A percentile compares a stretch with the other conserved stretches of the same genome.
Evolutionary conservation across 352 stramenopile genomes (phyloP).

Genomic region (Globisporangium canariense): DNA sequence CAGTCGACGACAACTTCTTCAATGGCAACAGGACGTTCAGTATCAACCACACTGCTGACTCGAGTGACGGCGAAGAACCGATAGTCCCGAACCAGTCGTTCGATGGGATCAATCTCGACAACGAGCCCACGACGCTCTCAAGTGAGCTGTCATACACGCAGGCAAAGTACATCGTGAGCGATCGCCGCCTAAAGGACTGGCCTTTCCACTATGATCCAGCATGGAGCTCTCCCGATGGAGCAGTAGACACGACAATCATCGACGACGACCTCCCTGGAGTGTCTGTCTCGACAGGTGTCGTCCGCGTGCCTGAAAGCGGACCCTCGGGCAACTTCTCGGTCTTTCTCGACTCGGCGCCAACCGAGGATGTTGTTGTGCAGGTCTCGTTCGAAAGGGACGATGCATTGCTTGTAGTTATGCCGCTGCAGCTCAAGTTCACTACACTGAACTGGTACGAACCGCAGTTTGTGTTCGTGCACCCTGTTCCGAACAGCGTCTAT

Average conservation of each 20-base stretch:
- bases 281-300: slow-evolving; percentile 37
- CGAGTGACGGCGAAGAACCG: slow-evolving; percentile 22
- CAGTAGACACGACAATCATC: slow-evolving; percentile 31
- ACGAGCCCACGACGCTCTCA: slow-evolving; percentile 20
- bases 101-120: slow-evolving; percentile 17
- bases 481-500: slow-evolving; percentile 41
- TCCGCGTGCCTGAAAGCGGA: slow-evolving; percentile 46
- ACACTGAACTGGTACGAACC: slow-evolving; percentile 46
- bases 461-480: slow-evolving; percentile 43
- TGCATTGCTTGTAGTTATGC: slow-evolving; percentile 34
- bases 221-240: slow-evolving; percentile 37
- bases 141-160: slow-evolving; percentile 32
- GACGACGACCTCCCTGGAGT: slow-evolving; percentile 69
- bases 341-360: slow-evolving; percentile 59
- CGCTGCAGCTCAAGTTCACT: slow-evolving; percentile 46
- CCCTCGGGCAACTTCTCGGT: slow-evolving; percentile 40
- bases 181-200: slow-evolving; percentile 29
- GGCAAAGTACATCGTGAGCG: slow-evolving; percentile 41
- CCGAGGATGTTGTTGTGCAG: slow-evolving; percentile 38
- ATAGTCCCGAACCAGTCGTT: slow-evolving; percentile 38
- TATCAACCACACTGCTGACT: slow-evolving; percentile 27
- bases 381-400: slow-evolving; percentile 40
- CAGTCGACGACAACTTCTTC: slow-evolving; percentile 62
- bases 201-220: slow-evolving; percentile 28
- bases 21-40: slow-evolving; percentile 44